Base-by-base conservation (phyloP, 2,329 filamentous ascomycete genomes). In the Albifimbria verrucaria region DNA sequence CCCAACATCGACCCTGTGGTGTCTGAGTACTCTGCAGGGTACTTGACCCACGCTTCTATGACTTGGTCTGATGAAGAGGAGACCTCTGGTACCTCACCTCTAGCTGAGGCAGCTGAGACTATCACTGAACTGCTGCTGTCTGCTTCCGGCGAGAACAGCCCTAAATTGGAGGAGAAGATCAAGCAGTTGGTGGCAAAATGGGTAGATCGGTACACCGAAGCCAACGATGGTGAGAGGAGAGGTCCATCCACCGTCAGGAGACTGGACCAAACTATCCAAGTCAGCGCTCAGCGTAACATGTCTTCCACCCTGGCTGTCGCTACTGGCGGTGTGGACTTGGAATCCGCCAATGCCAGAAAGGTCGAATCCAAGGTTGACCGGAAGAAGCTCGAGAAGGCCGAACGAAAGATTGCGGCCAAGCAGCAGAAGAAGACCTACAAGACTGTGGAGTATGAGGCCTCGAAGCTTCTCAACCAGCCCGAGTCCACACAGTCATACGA, bases 391-490 rank as follows among this genome's bases (percentile, higher is more conserved):
- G 94, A 99, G 73, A 99, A 99, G 77, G 94, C 94, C 2, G 94
- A 99, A 75, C 83, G 90, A 60, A 99, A 99, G 79, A 94, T 99
- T 68, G 90, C 92, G 48, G 92, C 92, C 65, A 99, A 99, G 78
- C 94, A 97, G 77, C 94, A 92, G 76, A 96, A 96, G 80, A 99
- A 99, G 78, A 85, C 87, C 32, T 97, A 94, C 87, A 97, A 97
- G 81, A 96, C 88, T 52, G 94, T 99, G 62, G 90, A 97, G 73
- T 99, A 99, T 71, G 94, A 99, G 75, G 90, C 94, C 0, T 97
- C 94, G 12, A 87, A 86, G 61, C 79, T 99, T 60, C 85, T 99
- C 60, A 88, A 95, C 67, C 84, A 90, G 72, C 81, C 90, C 4
- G 88, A 93, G 64, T 83, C 87, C 64, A 79, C 92, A 12, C 88